Conservation (phyloP, 176 grass and related monocot species). For the Paspalum vaginatum region DNA sequence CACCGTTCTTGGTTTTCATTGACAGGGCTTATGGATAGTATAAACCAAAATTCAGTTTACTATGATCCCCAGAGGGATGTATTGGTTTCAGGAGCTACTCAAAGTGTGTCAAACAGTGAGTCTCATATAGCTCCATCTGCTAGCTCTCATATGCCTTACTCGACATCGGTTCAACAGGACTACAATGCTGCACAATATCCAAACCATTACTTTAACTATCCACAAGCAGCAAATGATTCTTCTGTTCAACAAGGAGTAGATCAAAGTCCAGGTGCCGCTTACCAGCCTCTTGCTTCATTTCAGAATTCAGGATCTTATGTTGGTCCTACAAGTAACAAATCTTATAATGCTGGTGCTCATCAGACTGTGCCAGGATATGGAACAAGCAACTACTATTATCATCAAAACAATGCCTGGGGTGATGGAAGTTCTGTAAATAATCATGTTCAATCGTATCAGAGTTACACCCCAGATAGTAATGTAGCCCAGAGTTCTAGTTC, state of each 20-base stretch:
- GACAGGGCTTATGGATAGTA: slow-evolving; percentile 40
- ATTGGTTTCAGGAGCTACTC: slow-evolving; percentile 58
- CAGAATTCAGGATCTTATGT: slow-evolving; percentile 89
- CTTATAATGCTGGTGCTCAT: slow-evolving; percentile 91
- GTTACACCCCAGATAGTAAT: slow-evolving; percentile 54
- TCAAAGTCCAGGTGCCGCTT: slow-evolving; percentile 90
- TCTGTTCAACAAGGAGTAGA: slow-evolving; percentile 75
- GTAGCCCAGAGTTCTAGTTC: slow-evolving; percentile 55
- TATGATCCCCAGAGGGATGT: slow-evolving; percentile 75
- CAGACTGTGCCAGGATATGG: slow-evolving; percentile 67
- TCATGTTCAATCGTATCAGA: slow-evolving; percentile 49
- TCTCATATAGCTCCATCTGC: slow-evolving; percentile 41
- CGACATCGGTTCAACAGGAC: slow-evolving; percentile 50
- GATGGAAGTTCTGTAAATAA: slow-evolving; percentile 53
- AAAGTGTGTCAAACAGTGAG: slow-evolving; percentile 44
- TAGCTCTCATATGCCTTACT: slow-evolving; percentile 50
- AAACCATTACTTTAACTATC: slow-evolving; percentile 62
- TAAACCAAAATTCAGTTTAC: slow-evolving; percentile 52
- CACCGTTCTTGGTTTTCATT: slow-evolving; percentile 52
- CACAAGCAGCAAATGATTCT: slow-evolving; percentile 56
- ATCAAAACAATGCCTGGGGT: slow-evolving; percentile 64
- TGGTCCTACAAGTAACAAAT: slow-evolving; percentile 78
- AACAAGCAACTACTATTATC: slow-evolving; percentile 66
- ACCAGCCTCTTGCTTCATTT: slow-evolving; percentile 88
- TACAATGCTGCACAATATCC: slow-evolving; percentile 57